Evolutionary conservation across 2,329 filamentous ascomycete species (phyloP).

Genomic region (Ceratocystis diversiconidia): DNA sequence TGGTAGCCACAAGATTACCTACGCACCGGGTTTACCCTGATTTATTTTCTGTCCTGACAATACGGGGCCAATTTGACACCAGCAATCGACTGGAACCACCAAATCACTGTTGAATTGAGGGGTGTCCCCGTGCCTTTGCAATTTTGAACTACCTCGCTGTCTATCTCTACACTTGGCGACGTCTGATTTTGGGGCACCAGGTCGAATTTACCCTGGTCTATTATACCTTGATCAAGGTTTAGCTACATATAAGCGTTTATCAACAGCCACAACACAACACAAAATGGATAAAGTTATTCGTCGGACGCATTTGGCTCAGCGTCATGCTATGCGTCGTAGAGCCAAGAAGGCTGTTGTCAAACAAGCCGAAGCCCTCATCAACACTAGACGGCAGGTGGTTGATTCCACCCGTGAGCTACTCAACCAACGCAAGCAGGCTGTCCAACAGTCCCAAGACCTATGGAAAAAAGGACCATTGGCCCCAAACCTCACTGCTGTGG

Average conservation of each 20-base stretch:
- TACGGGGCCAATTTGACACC: neutral
- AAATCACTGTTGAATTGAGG: neutral
- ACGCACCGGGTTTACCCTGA: conserved; percentile 8
- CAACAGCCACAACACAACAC: conserved; percentile 11
- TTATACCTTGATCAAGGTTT: neutral
- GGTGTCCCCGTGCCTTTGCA: neutral
- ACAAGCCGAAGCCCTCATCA: conserved; percentile 23
- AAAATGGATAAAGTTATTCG: conserved; percentile 58
- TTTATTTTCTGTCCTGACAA: neutral
- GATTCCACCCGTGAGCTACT: conserved; percentile 22
- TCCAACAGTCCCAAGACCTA: conserved; percentile 42
- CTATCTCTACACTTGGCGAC: neutral
- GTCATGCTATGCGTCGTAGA: conserved; percentile 40
- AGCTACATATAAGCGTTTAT: conserved; percentile 6
- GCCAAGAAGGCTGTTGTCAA: conserved; percentile 28
- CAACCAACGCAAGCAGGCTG: conserved; percentile 21
- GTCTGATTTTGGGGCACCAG: neutral
- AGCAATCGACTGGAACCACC: neutral
- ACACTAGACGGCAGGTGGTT: conserved; percentile 23
- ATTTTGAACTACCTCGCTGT: neutral
- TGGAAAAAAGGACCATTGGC: conserved; percentile 67
- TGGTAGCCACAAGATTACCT: neutral
- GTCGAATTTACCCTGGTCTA: neutral
- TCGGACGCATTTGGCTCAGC: conserved; percentile 51
- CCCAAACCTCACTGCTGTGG: conserved; percentile 58